These are phyloP conservation scores for Fonsecaea erecta DNA, from an alignment of 2,329 filamentous ascomycete species.

Conservation along the genomic window DNA sequence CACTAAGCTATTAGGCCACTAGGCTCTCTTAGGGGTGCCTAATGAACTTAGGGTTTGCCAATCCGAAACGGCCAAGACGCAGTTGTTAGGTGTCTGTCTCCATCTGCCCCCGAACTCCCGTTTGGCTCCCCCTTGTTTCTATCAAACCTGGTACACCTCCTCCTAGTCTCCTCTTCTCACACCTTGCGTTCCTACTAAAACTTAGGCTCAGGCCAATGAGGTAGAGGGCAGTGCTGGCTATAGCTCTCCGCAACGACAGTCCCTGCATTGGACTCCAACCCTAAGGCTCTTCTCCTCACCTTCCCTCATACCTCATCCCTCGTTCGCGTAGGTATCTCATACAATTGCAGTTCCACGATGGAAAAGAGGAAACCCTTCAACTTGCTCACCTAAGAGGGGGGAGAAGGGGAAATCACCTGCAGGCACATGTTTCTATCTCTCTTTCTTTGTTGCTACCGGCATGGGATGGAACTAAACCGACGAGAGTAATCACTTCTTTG, in stretches of 20 bases:
- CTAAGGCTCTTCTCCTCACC: not conserved
- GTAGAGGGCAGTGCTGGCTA: not conserved
- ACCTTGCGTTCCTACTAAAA: conserved; percentile 5
- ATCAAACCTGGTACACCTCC: not conserved
- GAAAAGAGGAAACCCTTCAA: not conserved
- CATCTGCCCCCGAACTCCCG: too few species aligned
- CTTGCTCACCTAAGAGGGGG: too few species aligned
- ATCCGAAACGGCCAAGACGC: not conserved
- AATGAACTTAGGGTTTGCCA: not conserved
- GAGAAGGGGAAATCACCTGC: not conserved
- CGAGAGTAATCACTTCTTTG: not conserved
- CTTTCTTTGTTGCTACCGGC: not conserved
- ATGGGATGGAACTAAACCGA: not conserved
- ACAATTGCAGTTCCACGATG: conserved; percentile 1
- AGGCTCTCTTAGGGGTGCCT: not conserved
- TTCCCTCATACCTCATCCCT: not conserved
- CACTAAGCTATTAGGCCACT: too few species aligned
- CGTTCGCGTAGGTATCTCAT: not conserved
- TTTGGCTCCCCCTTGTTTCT: not conserved
- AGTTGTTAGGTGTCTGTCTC: not conserved
- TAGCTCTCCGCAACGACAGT: not conserved
- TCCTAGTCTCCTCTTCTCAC: not conserved
- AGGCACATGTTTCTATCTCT: not conserved
- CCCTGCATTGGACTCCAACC: not conserved
- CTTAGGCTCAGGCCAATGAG: not conserved